phyloP scores from a whole-genome alignment of 2,329 filamentous ascomycete genomes.

The Talaromyces sp. region DNA sequence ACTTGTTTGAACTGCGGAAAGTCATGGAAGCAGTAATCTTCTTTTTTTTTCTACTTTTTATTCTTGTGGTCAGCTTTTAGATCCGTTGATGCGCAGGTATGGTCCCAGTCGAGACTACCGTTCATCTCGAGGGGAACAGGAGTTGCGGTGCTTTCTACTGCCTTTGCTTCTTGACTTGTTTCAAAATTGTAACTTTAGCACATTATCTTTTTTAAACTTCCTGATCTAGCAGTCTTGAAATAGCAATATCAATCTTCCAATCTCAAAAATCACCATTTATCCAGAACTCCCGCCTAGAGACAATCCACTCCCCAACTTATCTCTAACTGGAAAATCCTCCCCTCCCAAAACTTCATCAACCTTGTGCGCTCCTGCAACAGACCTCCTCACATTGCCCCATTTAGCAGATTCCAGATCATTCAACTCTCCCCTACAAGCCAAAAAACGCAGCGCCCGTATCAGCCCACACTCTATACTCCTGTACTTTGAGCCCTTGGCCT shows the following conservation, averaged over 20 bases:
- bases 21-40: constrained; percentile 42
- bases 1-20: constrained; percentile 49
- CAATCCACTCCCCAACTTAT: constrained; percentile 24
- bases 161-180: neutral
- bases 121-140: constrained; percentile 16
- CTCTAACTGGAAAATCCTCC: constrained; percentile 14
- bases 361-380: constrained; percentile 14
- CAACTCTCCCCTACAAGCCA: constrained; percentile 32
- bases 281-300: constrained; percentile 24
- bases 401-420: constrained; percentile 16
- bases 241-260: neutral
- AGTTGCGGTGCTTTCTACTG: constrained; percentile 9
- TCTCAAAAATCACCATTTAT: neutral
- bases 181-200: constrained; percentile 14
- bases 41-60: constrained; percentile 3
- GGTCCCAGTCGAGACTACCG: constrained; percentile 17
- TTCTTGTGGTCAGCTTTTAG: neutral
- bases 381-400: constrained; percentile 12
- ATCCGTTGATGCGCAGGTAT: neutral
- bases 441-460: constrained; percentile 45
- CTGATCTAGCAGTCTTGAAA: neutral
- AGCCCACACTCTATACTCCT: constrained; percentile 43
- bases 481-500: constrained; percentile 29
- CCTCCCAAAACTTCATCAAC: constrained; percentile 5
- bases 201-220: neutral